Evolutionary conservation across 495 filamentous ascomycete species (phyloP).

Genomic region (Elaphomyces granulatus): DNA sequence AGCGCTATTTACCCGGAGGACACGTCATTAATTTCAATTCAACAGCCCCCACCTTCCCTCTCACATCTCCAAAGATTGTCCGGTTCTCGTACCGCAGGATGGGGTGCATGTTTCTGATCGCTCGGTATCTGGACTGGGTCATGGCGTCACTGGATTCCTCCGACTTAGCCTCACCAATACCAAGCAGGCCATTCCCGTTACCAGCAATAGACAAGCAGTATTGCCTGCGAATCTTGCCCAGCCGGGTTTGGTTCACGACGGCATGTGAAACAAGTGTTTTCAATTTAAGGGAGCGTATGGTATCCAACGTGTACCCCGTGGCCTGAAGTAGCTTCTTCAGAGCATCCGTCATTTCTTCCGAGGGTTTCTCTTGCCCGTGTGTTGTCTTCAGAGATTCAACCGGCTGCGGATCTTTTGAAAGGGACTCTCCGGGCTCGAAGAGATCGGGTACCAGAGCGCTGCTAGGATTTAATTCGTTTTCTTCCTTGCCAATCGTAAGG

Average conservation of each 20-base stretch:
- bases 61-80: constrained; percentile 77
- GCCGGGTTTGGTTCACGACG: constrained; percentile 86
- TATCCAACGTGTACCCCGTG: constrained; percentile 46
- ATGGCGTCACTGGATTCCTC: constrained; percentile 50
- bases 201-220: constrained; percentile 68
- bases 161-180: constrained; percentile 80
- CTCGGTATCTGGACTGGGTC: constrained; percentile 53
- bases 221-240: constrained; percentile 70
- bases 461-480: constrained; percentile 33
- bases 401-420: constrained; percentile 24
- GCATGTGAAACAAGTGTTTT: constrained; percentile 55
- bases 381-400: constrained; percentile 13
- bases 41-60: constrained; percentile 71
- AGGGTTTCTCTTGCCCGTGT: constrained; percentile 11
- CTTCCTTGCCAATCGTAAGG: constrained; percentile 37
- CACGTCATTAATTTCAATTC: constrained; percentile 64
- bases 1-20: constrained; percentile 60
- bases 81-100: constrained; percentile 78
- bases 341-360: constrained; percentile 37
- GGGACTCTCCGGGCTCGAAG: constrained; percentile 30
- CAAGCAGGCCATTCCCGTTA: constrained; percentile 70
- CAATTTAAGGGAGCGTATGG: constrained; percentile 40
- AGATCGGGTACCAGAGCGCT: constrained; percentile 34
- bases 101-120: constrained; percentile 76
- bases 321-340: constrained; percentile 46